Percentiles rank a stretch among this genome's conserved stretches.
These are phyloP conservation scores for Neonectria punicea DNA, from an alignment of 2,329 filamentous ascomycete species.

Conservation along the genomic window DNA sequence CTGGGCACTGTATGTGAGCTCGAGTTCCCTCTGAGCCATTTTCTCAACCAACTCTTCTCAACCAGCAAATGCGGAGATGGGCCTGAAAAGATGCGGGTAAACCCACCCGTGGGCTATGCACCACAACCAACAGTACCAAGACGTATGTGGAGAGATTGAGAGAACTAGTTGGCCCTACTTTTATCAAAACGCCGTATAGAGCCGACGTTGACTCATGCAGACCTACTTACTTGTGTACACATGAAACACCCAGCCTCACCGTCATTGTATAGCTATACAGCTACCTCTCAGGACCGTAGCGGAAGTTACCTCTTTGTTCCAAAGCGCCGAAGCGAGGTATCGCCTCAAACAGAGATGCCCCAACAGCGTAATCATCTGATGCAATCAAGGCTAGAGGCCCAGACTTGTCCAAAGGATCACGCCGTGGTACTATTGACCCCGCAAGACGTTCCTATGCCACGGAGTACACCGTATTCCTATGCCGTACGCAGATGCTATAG, in stretches of 20 bases:
- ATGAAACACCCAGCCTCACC: not conserved
- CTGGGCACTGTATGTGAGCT: not conserved
- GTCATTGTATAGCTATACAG: not conserved
- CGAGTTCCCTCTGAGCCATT: not conserved
- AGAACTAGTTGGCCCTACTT: not conserved
- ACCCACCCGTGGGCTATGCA: not conserved
- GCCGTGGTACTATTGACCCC: not conserved
- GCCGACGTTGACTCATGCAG: not conserved
- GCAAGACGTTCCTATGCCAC: not conserved
- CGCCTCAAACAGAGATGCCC: not conserved
- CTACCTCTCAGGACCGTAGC: not conserved
- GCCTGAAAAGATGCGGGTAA: too few species aligned
- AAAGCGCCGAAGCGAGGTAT: not conserved
- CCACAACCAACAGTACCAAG: not conserved
- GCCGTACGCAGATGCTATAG: not conserved
- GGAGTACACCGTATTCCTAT: not conserved
- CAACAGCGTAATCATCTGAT: not conserved
- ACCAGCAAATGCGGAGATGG: too few species aligned
- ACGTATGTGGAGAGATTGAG: not conserved
- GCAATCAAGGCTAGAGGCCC: not conserved
- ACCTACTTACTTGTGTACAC: not conserved
- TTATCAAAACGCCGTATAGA: not conserved
- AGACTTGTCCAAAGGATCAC: not conserved
- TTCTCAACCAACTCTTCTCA: not conserved
- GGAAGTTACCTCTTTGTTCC: not conserved